Base-by-base conservation (phyloP, 1,284 basidiomycete genomes). In the Cystobasidium slooffiae region DNA sequence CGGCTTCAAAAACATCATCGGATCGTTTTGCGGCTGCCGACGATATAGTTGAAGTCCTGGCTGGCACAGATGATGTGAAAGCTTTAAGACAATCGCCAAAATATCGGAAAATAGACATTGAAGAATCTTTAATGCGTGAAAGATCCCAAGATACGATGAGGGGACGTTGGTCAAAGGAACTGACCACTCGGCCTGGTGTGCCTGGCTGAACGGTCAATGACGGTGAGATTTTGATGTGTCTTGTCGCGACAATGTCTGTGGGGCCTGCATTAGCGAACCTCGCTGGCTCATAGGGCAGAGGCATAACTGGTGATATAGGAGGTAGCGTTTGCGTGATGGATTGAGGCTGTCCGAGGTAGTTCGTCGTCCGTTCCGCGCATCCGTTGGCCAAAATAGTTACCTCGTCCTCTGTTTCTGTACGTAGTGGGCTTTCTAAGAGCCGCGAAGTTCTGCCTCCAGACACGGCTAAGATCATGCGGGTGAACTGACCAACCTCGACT, bases 71-170 rank as follows among this genome's bases (percentile, higher is more conserved):
- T 31, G 84, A 79, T 86, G 87, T 37, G 83, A 83, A 93, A 79
- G 89, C 88, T 6, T 88, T 87, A 66, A 95, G 83, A 22, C 93
- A 83, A 78, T 94, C 93, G 10, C 91, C 82, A 20, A 94, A 83
- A 16, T 94, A 81, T 78, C 88, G 90, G 92, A 93, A 94, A 0
- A 37, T 31, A 9, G 62, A 90, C 92, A 10, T 89, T 92, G 79
- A 91, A 88, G 51, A 88, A 84, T 75, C 90, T 22, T 39, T 47
- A 10, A 52, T 20, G 14, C 16, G 49, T 1, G 62, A 65, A 22
- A 88, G 24, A 75, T 90, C 85, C 93, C 93, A 95, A n/a, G 86
- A 85, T 1, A 94, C 87, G 9, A 91, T 88, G 53, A 92, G 84
- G 9, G 87, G 85, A 43, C 81, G 87, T 6, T 87, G 87, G 47